phyloP scores from a whole-genome alignment of 352 stramenopile species.

The Aphanomyces stellatus region DNA sequence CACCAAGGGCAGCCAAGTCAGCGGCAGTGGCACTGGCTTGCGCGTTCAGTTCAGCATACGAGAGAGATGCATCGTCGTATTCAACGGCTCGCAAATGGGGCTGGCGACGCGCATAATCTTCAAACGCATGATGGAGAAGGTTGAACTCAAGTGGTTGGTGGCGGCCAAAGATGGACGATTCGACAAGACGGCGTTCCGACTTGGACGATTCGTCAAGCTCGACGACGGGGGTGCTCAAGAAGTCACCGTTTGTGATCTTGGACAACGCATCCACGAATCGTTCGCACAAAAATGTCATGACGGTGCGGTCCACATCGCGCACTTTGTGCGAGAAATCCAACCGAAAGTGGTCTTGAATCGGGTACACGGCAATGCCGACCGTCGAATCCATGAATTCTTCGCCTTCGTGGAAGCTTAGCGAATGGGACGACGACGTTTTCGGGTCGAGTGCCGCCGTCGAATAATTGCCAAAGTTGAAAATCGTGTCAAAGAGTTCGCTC shows the following conservation, averaged over 20 bases:
- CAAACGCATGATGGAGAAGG: not conserved
- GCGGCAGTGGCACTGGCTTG: conserved; percentile 23
- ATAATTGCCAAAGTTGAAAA: not conserved
- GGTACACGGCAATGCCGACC: not conserved
- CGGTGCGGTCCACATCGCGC: no score
- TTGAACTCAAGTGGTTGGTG: not conserved
- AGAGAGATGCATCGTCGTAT: conserved; percentile 21
- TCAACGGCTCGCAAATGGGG: conserved; percentile 19
- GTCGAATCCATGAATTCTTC: not conserved
- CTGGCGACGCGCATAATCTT: conserved; percentile 12
- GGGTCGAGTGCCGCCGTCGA: not conserved
- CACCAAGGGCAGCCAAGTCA: conserved; percentile 31
- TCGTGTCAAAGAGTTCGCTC: not conserved
- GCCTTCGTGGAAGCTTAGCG: not conserved
- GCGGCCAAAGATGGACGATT: not conserved
- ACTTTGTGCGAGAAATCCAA: not conserved
- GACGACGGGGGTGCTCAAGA: not conserved
- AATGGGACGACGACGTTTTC: not conserved
- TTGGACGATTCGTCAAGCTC: no score
- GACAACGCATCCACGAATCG: not conserved
- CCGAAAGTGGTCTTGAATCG: not conserved
- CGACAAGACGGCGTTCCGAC: not conserved
- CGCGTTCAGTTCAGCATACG: conserved; percentile 27
- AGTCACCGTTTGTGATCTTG: not conserved
- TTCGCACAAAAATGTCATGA: not conserved